Conservation (phyloP, 331 rosid genomes). For the Saraca asoca region DNA sequence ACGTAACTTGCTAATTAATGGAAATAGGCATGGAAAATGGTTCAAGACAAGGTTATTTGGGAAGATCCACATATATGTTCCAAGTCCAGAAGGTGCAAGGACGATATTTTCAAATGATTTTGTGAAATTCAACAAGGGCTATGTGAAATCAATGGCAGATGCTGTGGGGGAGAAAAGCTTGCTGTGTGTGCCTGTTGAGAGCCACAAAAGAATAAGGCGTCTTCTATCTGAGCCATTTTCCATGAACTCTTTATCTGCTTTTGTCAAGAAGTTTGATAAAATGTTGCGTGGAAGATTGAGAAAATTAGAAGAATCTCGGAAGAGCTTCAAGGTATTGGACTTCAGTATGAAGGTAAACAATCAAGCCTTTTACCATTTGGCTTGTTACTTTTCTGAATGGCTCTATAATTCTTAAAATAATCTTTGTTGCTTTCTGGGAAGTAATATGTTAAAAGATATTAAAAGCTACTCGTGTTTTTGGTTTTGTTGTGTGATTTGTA, state of each 20-base stretch:
- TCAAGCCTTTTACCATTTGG: not conserved
- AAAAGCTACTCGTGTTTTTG: no score
- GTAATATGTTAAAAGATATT: no score
- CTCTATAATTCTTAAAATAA: no score
- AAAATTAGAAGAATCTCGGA: conserved; percentile 43
- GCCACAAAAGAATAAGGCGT: conserved; percentile 67
- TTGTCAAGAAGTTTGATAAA: conserved; percentile 56
- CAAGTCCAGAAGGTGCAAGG: conserved; percentile 65
- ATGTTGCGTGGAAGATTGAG: conserved; percentile 56
- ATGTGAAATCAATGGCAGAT: conserved; percentile 75
- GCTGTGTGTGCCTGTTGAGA: conserved; percentile 55
- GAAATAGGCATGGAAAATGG: conserved; percentile 65
- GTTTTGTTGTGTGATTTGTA: no score
- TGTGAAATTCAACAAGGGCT: conserved; percentile 64
- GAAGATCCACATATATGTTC: conserved; percentile 69
- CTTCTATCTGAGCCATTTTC: conserved; percentile 73
- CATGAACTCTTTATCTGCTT: conserved; percentile 55
- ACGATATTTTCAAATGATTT: conserved; percentile 60
- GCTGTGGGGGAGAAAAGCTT: conserved; percentile 64
- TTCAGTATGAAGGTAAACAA: conserved; percentile 57
- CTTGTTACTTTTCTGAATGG: not conserved
- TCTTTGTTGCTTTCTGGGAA: no score
- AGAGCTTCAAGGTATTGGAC: conserved; percentile 59
- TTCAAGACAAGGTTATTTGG: conserved; percentile 78
- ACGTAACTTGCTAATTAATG: conserved; percentile 25